Conservation (phyloP, 1,139 yeast species). For the Taiozyma sp. region DNA sequence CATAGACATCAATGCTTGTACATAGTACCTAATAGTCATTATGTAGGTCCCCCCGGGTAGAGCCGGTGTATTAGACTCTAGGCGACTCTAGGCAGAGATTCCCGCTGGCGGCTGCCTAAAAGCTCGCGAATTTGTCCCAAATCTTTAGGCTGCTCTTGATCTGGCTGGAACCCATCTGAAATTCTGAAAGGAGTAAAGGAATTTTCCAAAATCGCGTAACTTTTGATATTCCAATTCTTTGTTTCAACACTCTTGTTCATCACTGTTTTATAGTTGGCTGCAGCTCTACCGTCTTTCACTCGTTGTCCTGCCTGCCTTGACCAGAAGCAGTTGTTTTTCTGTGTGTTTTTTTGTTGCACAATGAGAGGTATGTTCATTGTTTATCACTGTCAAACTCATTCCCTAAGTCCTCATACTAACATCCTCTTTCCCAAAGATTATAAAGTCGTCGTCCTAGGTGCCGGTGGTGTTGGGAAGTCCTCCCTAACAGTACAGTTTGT, state of each 20-base stretch:
- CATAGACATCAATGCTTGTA: background rate
- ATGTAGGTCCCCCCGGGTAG: background rate
- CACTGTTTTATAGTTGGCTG: too few relatives aligned
- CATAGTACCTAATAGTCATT: background rate
- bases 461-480: slow-evolving; percentile 98
- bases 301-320: background rate
- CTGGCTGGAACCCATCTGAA: background rate
- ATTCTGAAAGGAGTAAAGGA: background rate
- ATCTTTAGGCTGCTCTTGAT: background rate
- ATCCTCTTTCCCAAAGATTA: slow-evolving; percentile 36
- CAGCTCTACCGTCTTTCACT: background rate
- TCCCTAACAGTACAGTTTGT: slow-evolving; percentile 89
- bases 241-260: background rate
- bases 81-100: too few relatives aligned
- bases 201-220: background rate
- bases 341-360: background rate
- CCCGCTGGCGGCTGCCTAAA: too few relatives aligned
- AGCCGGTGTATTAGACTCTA: background rate
- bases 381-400: background rate
- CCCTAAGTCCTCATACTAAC: slow-evolving; percentile 1
- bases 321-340: background rate
- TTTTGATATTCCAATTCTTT: background rate
- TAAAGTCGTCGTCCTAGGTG: slow-evolving; percentile 91
- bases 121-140: background rate
- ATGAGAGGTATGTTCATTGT: slow-evolving; percentile 15